phyloP scores from a whole-genome alignment of 2,329 filamentous ascomycete species.

The Pyrenophora seminiperda region DNA sequence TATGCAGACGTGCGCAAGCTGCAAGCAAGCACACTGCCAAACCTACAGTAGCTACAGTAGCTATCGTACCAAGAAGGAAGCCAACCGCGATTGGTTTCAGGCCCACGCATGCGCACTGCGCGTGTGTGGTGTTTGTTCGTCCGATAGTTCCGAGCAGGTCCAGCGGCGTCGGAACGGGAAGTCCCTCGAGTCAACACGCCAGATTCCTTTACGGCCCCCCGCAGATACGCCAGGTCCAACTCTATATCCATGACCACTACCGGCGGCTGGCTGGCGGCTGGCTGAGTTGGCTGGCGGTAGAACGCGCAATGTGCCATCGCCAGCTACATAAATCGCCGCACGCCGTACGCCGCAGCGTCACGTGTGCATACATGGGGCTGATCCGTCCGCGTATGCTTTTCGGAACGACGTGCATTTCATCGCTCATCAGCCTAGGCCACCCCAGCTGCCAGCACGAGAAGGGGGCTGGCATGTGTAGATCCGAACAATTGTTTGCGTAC shows the following conservation, averaged over 20 bases:
- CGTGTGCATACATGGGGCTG: constrained; percentile 10
- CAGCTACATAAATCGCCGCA: too few relatives aligned
- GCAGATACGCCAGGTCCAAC: too few relatives aligned
- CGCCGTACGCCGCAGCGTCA: background rate
- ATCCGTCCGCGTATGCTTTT: constrained; percentile 1
- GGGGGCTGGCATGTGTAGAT: too few relatives aligned
- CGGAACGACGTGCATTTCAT: constrained; percentile 6
- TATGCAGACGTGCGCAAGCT: background rate
- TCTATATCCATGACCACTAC: too few relatives aligned
- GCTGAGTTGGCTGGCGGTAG: too few relatives aligned
- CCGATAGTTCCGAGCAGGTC: constrained; percentile 6
- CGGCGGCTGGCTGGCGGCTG: too few relatives aligned
- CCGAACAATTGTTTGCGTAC: too few relatives aligned
- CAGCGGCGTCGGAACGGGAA: constrained; percentile 6
- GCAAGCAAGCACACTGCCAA: background rate
- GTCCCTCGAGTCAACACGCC: background rate
- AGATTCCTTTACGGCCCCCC: too few relatives aligned
- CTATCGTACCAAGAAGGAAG: constrained; percentile 13
- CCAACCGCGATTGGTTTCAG: constrained; percentile 25
- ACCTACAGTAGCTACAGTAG: constrained; percentile 7
- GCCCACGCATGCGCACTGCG: constrained; percentile 16
- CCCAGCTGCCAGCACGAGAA: too few relatives aligned
- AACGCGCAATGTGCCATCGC: too few relatives aligned
- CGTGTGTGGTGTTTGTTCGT: constrained; percentile 1
- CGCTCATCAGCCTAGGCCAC: background rate